Evolutionary conservation across 495 filamentous ascomycete genomes (phyloP).

Genomic region (Mytilinidion resinicola): DNA sequence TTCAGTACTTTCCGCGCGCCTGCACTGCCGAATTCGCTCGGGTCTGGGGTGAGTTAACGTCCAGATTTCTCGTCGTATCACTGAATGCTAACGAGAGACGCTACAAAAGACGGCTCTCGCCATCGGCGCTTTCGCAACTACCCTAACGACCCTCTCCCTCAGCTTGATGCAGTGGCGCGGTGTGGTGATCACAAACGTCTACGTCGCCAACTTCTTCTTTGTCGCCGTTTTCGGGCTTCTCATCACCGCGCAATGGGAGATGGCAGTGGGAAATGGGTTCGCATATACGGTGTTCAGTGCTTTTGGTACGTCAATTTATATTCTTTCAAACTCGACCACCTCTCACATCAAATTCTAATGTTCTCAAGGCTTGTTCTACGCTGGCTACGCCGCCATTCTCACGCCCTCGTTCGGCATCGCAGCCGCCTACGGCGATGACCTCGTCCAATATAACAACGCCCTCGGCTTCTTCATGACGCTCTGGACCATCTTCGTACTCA

Average conservation of each 20-base stretch:
- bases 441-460: constrained; percentile 42
- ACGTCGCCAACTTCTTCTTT: constrained; percentile 48
- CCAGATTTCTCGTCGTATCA: background rate
- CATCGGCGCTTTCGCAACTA: constrained; percentile 47
- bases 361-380: constrained; percentile 41
- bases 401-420: constrained; percentile 39
- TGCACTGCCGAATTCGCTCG: background rate
- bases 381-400: constrained; percentile 20
- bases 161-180: constrained; percentile 47
- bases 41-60: background rate
- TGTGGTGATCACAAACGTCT: constrained; percentile 43
- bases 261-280: constrained; percentile 45
- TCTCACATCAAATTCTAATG: background rate
- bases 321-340: background rate
- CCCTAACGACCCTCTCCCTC: constrained; percentile 45
- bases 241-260: constrained; percentile 48
- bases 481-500: constrained; percentile 46
- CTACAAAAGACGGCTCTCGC: constrained; percentile 37
- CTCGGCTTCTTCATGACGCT: constrained; percentile 44
- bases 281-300: constrained; percentile 48
- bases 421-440: constrained; percentile 37
- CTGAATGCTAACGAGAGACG: background rate
- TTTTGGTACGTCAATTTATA: constrained; percentile 28
- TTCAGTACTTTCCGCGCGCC: too few species aligned
- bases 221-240: constrained; percentile 44